Conservation (phyloP, 176 grass and related monocot genomes). For the Ampelocalamus luodianensis region DNA sequence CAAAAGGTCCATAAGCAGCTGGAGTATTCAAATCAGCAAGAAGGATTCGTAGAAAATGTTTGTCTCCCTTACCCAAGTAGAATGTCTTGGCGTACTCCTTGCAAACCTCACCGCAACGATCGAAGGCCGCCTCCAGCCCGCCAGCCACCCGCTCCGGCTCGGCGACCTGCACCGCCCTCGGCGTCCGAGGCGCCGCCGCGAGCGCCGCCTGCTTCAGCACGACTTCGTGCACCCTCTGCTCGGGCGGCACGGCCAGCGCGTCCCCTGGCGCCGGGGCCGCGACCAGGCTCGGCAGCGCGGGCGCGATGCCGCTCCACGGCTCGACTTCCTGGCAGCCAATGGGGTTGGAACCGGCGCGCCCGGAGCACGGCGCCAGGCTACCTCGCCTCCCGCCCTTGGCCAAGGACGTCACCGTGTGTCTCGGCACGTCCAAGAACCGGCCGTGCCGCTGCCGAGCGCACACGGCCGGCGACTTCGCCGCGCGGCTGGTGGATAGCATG, state of each 20-base stretch:
- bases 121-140: slow-evolving; percentile 65
- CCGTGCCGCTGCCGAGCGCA: background rate
- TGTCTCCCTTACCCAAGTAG: slow-evolving; percentile 67
- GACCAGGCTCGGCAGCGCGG: slow-evolving; percentile 23
- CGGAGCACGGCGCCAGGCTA: slow-evolving; percentile 40
- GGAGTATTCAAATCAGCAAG: background rate
- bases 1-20: background rate
- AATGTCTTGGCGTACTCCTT: slow-evolving; percentile 97
- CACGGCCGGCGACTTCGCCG: background rate
- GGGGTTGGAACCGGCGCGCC: slow-evolving; percentile 36
- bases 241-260: slow-evolving; percentile 42
- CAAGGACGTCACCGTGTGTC: background rate
- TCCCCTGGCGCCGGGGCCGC: slow-evolving; percentile 28
- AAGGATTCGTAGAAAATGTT: background rate
- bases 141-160: slow-evolving; percentile 37
- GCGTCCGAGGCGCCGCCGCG: slow-evolving; percentile 15
- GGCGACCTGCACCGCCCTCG: slow-evolving; percentile 20
- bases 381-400: background rate
- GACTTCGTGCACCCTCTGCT: slow-evolving; percentile 80
- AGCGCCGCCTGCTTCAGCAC: slow-evolving; percentile 79
- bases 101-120: slow-evolving; percentile 77
- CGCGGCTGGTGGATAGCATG: slow-evolving; percentile 39
- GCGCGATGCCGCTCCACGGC: slow-evolving; percentile 30
- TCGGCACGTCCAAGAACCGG: background rate
- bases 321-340: slow-evolving; percentile 49